Percentiles rank a stretch among this genome's conserved stretches.
Evolutionary conservation across 139 green algal genomes (phyloP).

Genomic region (Haematococcus lacustris): DNA sequence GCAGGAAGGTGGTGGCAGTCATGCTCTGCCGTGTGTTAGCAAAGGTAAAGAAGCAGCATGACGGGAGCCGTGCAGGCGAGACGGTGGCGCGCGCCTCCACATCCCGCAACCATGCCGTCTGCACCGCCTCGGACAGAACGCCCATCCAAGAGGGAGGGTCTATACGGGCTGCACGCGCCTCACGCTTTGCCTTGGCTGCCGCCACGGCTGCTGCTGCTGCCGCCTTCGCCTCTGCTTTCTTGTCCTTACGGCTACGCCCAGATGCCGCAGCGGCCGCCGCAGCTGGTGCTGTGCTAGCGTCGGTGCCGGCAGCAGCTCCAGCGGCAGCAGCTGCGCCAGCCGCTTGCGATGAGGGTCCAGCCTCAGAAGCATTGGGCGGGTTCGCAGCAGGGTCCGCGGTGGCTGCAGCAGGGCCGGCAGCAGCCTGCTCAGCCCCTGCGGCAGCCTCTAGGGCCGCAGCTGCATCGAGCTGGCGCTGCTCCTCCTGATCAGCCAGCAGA

Average conservation of each 20-base stretch:
- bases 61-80: slow-evolving; percentile 53
- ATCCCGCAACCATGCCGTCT: slow-evolving; percentile 11
- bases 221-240: not conserved
- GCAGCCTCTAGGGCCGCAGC: too few species aligned
- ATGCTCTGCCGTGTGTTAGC: slow-evolving; percentile 76
- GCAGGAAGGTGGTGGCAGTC: slow-evolving; percentile 46
- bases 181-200: not conserved
- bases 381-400: not conserved
- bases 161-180: too few species aligned
- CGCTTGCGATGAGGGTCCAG: not conserved
- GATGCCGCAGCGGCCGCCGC: not conserved
- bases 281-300: not conserved
- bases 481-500: too few species aligned
- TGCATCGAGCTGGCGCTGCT: too few species aligned
- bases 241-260: not conserved
- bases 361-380: not conserved
- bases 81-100: slow-evolving; percentile 10
- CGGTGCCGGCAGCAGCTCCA: not conserved
- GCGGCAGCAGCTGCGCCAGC: not conserved
- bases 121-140: not conserved
- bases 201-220: slow-evolving; percentile 2
- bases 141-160: too few species aligned
- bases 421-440: too few species aligned
- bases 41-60: slow-evolving; percentile 83
- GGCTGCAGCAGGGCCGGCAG: too few species aligned